Percentiles rank a stretch among this genome's conserved stretches.
phyloP scores from a whole-genome alignment of 345 rosid genomes.

The Camelina sativa region DNA sequence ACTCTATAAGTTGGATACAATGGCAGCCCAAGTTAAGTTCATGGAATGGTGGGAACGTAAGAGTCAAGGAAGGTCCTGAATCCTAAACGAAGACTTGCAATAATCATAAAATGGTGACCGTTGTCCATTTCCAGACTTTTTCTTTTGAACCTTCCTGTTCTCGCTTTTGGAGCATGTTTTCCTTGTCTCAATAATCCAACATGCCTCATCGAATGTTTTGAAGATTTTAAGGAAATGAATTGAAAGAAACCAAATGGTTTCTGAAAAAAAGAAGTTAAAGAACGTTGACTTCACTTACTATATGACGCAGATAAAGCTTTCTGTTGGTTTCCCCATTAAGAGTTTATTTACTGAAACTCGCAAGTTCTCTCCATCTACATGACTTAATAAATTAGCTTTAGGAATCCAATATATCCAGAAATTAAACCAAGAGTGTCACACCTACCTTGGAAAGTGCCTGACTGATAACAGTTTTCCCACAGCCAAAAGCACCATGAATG shows the following conservation, averaged over 20 bases:
- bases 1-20: slow-evolving; percentile 85
- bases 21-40: slow-evolving; percentile 86
- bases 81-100: slow-evolving; percentile 3
- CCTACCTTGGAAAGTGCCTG: slow-evolving; percentile 99
- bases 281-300: neutral
- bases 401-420: no score
- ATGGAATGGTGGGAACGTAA: slow-evolving; percentile 94
- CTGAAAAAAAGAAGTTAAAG: no score
- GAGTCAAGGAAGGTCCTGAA: slow-evolving; percentile 47
- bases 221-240: slow-evolving; percentile 10
- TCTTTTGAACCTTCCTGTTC: slow-evolving; percentile 1
- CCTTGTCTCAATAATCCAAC: slow-evolving; percentile 32
- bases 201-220: slow-evolving; percentile 19
- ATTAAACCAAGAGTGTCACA: neutral
- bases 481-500: slow-evolving; percentile 99
- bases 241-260: neutral
- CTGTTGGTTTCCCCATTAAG: neutral
- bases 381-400: no score
- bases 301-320: neutral
- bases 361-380: neutral
- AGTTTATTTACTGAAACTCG: neutral
- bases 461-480: slow-evolving; percentile 99
- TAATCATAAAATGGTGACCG: slow-evolving; percentile 4
- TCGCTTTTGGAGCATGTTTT: slow-evolving; percentile 30
- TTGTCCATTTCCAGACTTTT: slow-evolving; percentile 22